Conservation (phyloP, 768 basidiomycete genomes). For the Termitomyces sp. region DNA sequence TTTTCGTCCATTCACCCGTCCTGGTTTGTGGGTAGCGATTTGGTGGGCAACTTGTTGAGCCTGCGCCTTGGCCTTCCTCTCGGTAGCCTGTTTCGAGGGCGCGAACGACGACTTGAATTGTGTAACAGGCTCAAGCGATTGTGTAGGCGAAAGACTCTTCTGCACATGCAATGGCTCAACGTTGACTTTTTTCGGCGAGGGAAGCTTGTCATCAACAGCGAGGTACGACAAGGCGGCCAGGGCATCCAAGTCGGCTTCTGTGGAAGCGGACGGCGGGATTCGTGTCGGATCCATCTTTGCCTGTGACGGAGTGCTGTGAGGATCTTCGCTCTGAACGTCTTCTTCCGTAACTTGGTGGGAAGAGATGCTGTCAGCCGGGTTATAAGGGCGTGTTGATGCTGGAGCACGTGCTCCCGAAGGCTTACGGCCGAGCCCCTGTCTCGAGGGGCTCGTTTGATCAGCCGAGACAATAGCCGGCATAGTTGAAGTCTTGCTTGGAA, state of each 20-base stretch:
- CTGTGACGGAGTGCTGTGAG: constrained; percentile 5
- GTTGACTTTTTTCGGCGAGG: constrained; percentile 21
- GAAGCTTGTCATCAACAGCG: constrained; percentile 35
- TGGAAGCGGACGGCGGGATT: constrained; percentile 13
- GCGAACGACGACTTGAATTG: constrained; percentile 86
- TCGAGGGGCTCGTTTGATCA: constrained; percentile 28
- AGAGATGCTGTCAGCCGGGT: constrained; percentile 29
- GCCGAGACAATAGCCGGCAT: constrained; percentile 15
- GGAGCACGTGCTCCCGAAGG: constrained; percentile 82
- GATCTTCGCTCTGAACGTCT: constrained; percentile 21
- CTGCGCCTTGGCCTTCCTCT: constrained; percentile 79
- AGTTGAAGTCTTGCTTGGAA: constrained; percentile 14
- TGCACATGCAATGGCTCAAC: constrained; percentile 32
- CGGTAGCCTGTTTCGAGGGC: constrained; percentile 73
- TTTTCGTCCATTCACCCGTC: constrained; percentile 58
- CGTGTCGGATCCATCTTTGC: constrained; percentile 6
- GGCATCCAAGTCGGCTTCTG: constrained; percentile 59
- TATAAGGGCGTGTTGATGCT: constrained; percentile 37
- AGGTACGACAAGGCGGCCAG: constrained; percentile 77
- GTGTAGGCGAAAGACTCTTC: constrained; percentile 19
- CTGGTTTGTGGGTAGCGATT: constrained; percentile 72
- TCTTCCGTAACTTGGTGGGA: constrained; percentile 31
- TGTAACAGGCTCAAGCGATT: constrained; percentile 12
- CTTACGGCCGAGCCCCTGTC: constrained; percentile 54
- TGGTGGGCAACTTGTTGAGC: constrained; percentile 80